Percentiles rank a stretch among this genome's conserved stretches.
Conservation (phyloP, 1,139 yeast genomes). For the Nakaseomyces sp. region DNA sequence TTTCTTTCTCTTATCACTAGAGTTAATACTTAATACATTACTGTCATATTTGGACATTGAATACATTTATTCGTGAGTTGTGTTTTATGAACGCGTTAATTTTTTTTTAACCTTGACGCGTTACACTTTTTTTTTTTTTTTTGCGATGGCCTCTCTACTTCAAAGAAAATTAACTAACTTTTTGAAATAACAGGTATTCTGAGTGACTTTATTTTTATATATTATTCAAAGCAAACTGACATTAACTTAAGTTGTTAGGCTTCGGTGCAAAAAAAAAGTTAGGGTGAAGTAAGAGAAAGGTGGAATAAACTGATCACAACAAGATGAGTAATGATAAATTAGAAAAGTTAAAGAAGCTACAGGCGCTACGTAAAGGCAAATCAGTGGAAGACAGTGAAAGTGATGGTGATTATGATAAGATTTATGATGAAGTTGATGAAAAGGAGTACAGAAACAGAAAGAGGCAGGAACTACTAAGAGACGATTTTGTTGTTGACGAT, state of each 20-base stretch:
- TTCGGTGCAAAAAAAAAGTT: too few species aligned
- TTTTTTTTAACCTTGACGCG: too few species aligned
- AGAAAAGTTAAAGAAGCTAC: slow-evolving; percentile 21
- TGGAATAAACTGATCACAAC: too few species aligned
- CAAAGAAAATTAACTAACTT: neutral
- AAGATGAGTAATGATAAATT: slow-evolving; percentile 15
- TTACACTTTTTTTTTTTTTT: neutral
- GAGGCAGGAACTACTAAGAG: slow-evolving; percentile 71
- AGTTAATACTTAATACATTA: too few species aligned
- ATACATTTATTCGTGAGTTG: too few species aligned
- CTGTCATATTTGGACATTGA: too few species aligned
- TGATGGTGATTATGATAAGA: slow-evolving; percentile 33
- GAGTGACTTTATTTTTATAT: too few species aligned
- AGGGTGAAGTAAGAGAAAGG: too few species aligned
- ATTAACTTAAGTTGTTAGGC: too few species aligned
- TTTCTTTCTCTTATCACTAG: neutral
- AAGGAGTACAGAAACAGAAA: slow-evolving; percentile 66
- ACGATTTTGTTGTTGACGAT: slow-evolving; percentile 91
- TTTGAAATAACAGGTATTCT: too few species aligned
- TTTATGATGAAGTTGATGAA: slow-evolving; percentile 86
- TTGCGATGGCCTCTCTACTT: neutral
- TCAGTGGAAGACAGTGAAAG: slow-evolving; percentile 11
- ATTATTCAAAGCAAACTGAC: too few species aligned
- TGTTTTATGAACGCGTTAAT: neutral
- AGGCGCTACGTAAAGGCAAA: slow-evolving; percentile 17